A percentile compares a stretch with the other conserved stretches of the same genome.
Evolutionary conservation across 2,329 filamentous ascomycete genomes (phyloP).

Genomic region (Fusarium incarnatum): DNA sequence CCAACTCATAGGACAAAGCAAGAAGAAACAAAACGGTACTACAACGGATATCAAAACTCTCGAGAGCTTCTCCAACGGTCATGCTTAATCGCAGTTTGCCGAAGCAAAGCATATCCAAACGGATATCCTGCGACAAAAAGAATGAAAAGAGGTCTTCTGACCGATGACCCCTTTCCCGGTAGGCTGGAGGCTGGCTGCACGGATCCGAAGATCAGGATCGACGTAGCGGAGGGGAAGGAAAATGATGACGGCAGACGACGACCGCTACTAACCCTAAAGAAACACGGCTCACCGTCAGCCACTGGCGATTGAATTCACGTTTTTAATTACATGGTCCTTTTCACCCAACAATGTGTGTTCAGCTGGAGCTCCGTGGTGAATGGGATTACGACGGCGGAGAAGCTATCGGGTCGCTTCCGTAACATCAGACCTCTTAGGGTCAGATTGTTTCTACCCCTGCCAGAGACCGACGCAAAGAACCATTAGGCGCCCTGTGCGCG

Average conservation of each 20-base stretch:
- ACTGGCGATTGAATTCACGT: constrained; percentile 6
- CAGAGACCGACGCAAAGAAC: constrained; percentile 23
- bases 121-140: constrained; percentile 16
- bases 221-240: constrained; percentile 34
- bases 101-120: constrained; percentile 16
- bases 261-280: constrained; percentile 27
- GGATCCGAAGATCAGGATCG: constrained; percentile 48
- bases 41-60: constrained; percentile 3
- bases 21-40: not conserved
- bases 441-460: constrained; percentile 20
- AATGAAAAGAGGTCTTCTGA: constrained; percentile 31
- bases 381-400: constrained; percentile 21
- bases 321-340: constrained; percentile 13
- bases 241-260: constrained; percentile 41
- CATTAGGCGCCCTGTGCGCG: constrained; percentile 44
- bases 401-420: constrained; percentile 40
- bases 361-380: constrained; percentile 9
- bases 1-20: not conserved
- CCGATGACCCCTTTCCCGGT: constrained; percentile 40
- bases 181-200: constrained; percentile 41
- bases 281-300: constrained; percentile 36
- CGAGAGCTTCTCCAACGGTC: constrained; percentile 6
- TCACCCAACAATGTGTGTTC: not conserved
- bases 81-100: constrained; percentile 3
- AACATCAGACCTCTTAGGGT: constrained; percentile 10